Conservation (phyloP, 75 land plant species). For the Adiantum capillusveneris region DNA sequence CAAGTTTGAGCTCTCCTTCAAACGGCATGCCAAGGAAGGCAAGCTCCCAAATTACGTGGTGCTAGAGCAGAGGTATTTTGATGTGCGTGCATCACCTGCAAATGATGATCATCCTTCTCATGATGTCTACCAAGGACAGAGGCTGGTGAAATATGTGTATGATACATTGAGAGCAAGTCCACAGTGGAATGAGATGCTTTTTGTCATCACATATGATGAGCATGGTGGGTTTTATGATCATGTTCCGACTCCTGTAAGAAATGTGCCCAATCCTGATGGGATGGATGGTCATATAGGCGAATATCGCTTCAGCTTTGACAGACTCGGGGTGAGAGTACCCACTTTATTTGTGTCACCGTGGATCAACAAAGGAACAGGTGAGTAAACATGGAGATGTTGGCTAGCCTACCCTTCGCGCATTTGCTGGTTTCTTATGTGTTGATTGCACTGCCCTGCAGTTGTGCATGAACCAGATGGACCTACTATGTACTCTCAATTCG, state of each 20-base stretch:
- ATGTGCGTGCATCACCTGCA: conserved; percentile 26
- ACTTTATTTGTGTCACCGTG: conserved; percentile 82
- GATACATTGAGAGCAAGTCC: conserved; percentile 68
- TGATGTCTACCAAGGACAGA: conserved; percentile 73
- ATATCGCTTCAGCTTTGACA: conserved; percentile 49
- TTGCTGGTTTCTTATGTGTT: too few species aligned
- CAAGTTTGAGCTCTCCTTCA: conserved; percentile 18
- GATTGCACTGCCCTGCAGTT: conserved; percentile 40
- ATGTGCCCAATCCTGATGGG: conserved; percentile 73
- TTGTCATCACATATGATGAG: conserved; percentile 63
- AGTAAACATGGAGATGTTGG: not conserved
- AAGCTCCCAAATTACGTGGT: conserved; percentile 32
- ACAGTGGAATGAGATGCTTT: conserved; percentile 74
- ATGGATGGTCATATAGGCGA: conserved; percentile 41
- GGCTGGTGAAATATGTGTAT: conserved; percentile 65
- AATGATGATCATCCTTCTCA: conserved; percentile 92
- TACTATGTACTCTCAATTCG: conserved; percentile 59
- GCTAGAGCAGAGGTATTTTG: conserved; percentile 35
- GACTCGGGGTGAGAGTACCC: conserved; percentile 76
- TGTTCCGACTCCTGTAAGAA: conserved; percentile 53
- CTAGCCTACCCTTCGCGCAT: too few species aligned
- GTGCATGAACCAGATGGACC: conserved; percentile 66
- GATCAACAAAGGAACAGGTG: conserved; percentile 88
- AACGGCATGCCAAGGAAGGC: conserved; percentile 28
- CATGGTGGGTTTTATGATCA: conserved; percentile 81